Evolutionary conservation across 2,329 filamentous ascomycete species (phyloP).

Genomic region (Pezicula radicicola): DNA sequence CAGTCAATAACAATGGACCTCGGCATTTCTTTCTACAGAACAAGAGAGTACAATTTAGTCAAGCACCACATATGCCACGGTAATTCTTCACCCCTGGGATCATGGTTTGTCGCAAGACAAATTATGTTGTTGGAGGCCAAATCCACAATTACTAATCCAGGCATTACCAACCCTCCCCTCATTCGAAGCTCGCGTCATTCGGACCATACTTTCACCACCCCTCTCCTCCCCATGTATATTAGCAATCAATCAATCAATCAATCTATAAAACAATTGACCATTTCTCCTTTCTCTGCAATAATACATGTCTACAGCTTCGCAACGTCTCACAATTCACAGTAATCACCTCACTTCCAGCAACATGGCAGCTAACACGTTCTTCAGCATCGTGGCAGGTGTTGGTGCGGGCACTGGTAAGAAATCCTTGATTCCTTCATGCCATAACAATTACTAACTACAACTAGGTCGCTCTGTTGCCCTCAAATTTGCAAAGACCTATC

Average conservation of each 20-base stretch:
- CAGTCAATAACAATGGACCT: too few species aligned
- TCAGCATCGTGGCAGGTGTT: slow-evolving; percentile 68
- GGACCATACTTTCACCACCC: background rate
- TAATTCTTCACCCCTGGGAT: background rate
- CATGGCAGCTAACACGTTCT: slow-evolving; percentile 43
- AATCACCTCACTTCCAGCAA: slow-evolving; percentile 6
- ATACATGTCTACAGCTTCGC: slow-evolving; percentile 11
- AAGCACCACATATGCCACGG: too few species aligned
- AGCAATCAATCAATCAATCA: slow-evolving; percentile 7
- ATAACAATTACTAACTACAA: background rate
- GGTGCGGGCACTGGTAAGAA: slow-evolving; percentile 61
- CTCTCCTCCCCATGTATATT: background rate
- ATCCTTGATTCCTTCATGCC: slow-evolving; percentile 6
- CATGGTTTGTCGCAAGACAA: background rate
- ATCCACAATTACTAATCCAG: background rate
- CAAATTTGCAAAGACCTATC: slow-evolving; percentile 62
- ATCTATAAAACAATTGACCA: background rate
- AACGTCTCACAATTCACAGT: slow-evolving; percentile 7
- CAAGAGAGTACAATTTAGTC: too few species aligned
- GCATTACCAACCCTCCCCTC: background rate
- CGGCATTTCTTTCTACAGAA: too few species aligned
- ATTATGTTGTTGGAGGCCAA: background rate
- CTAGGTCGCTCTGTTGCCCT: slow-evolving; percentile 47
- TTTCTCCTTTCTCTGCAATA: background rate
- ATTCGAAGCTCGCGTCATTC: background rate